Percentiles rank a stretch among this genome's conserved stretches.
Conservation (phyloP, 306 rosid species). For the Rosa lucieae region DNA sequence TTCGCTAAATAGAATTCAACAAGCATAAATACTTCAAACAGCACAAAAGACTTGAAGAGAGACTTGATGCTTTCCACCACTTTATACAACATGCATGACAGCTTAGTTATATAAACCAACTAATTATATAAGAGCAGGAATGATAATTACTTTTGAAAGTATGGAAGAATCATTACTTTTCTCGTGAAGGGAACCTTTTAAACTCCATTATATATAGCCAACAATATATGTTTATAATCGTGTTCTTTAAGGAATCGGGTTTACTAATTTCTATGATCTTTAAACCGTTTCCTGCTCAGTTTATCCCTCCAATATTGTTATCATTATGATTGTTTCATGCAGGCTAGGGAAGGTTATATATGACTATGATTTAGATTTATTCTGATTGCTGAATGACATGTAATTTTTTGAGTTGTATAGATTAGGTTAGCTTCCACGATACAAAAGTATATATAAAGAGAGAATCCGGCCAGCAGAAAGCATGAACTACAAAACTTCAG, state of each 20-base stretch:
- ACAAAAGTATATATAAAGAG: background rate
- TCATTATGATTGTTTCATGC: background rate
- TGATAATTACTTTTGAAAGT: background rate
- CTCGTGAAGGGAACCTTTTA: background rate
- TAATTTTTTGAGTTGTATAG: background rate
- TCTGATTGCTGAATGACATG: background rate
- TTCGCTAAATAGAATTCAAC: background rate
- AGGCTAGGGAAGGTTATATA: background rate
- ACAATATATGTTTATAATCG: background rate
- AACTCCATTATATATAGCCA: background rate
- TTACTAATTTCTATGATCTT: background rate
- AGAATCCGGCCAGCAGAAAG: background rate
- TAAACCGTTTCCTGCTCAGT: background rate
- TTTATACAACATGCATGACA: background rate
- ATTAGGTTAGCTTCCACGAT: no score
- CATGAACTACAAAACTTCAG: background rate
- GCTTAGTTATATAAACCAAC: background rate
- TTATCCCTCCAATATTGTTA: background rate
- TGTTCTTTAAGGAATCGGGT: background rate
- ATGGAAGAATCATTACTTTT: background rate
- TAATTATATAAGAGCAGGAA: background rate
- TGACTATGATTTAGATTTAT: background rate
- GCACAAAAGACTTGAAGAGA: background rate
- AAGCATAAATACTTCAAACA: background rate
- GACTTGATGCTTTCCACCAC: constrained; percentile 6